Evolutionary conservation across 2,329 filamentous ascomycete species (phyloP).

Genomic region (Sporothrix mexicana): DNA sequence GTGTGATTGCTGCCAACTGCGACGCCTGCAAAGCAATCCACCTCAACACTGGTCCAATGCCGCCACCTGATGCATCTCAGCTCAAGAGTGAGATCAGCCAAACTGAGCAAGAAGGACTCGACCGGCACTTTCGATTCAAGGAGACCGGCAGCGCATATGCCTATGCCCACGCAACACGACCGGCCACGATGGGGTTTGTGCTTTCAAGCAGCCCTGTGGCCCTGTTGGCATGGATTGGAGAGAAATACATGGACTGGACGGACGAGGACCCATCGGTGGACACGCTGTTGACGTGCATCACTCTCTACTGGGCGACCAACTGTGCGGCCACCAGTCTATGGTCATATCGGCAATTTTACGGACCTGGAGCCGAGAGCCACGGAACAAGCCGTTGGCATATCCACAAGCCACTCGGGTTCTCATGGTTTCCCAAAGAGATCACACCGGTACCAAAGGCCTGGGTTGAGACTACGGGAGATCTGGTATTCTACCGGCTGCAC

Average conservation of each 20-base stretch:
- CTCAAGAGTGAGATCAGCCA: background rate
- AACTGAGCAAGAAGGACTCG: background rate
- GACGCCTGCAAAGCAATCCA: background rate
- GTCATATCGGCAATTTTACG: conserved; percentile 18
- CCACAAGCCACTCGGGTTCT: conserved; percentile 10
- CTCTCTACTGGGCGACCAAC: conserved; percentile 17
- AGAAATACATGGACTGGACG: conserved; percentile 15
- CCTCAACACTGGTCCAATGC: conserved; percentile 5
- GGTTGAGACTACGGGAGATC: conserved; percentile 2
- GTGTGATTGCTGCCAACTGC: background rate
- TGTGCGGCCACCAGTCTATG: conserved; percentile 12
- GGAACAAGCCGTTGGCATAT: conserved; percentile 1
- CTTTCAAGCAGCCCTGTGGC: background rate
- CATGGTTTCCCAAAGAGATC: background rate
- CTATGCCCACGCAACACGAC: background rate
- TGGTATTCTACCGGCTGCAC: conserved; percentile 7
- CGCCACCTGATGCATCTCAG: background rate
- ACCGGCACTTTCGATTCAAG: background rate
- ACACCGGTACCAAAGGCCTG: conserved; percentile 7
- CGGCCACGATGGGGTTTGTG: background rate
- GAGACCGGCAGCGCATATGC: background rate
- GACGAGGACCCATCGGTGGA: background rate
- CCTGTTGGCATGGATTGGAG: conserved; percentile 1
- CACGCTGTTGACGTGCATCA: background rate
- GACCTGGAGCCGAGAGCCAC: background rate